These are phyloP conservation scores for Begonia fuchsioides DNA, from an alignment of 306 rosid genomes.

Conservation along the genomic window DNA sequence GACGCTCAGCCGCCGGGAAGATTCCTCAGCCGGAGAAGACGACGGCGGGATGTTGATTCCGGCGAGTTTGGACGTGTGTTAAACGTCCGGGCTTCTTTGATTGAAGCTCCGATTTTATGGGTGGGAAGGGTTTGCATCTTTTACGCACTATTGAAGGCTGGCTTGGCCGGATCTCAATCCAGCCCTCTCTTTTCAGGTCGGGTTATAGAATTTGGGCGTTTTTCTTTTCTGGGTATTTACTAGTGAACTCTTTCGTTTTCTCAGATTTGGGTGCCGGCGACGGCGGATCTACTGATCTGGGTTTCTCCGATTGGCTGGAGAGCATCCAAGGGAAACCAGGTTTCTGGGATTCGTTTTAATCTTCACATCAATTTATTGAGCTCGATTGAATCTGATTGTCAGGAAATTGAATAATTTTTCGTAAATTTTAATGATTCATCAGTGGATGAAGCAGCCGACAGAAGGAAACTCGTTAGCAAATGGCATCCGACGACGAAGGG, in stretches of 20 bases:
- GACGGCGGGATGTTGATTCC: constrained; percentile 7
- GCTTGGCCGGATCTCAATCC: constrained; percentile 76
- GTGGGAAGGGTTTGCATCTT: constrained; percentile 70
- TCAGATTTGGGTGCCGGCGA: constrained; percentile 38
- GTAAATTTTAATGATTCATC: neutral
- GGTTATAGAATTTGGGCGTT: neutral
- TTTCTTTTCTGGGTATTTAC: neutral
- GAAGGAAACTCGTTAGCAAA: constrained; percentile 62
- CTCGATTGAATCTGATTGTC: too few species aligned
- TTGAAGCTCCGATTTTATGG: constrained; percentile 78
- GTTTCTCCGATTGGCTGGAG: constrained; percentile 75
- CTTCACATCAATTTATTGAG: neutral
- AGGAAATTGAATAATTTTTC: too few species aligned
- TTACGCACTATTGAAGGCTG: constrained; percentile 76
- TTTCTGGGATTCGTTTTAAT: constrained; percentile 7
- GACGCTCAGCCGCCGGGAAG: constrained; percentile 11
- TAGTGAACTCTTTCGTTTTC: constrained; percentile 4
- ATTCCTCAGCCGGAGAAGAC: constrained; percentile 16
- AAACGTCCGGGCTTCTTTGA: constrained; percentile 36
- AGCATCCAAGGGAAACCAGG: constrained; percentile 73
- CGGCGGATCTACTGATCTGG: constrained; percentile 53
- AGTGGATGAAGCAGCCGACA: constrained; percentile 34
- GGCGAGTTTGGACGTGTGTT: neutral
- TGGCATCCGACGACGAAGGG: constrained; percentile 99
- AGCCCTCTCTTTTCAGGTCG: constrained; percentile 73